Base-by-base conservation (phyloP, 2,329 filamentous ascomycete species). In the Nothophoma quercina region DNA sequence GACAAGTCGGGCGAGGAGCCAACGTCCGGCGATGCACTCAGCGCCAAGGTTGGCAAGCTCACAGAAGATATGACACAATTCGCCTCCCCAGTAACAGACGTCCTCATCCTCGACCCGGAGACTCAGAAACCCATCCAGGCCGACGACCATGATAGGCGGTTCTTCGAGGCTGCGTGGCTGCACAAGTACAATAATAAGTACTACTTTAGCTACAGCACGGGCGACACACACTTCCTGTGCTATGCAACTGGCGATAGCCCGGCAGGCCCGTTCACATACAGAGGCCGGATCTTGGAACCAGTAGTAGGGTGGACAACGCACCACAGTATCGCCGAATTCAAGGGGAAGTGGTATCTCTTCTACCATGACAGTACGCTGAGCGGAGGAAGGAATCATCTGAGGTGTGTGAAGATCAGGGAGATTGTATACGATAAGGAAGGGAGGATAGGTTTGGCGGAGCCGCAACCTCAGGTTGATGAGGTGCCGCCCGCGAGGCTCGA, bases 221-320 rank as follows among this genome's bases (percentile, higher is more conserved):
- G 89, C 16, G 89, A 92, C 74, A 87, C 89, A 25, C 89, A 92
- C 72, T 90, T 81, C 71, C 77, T 93, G 25, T 87, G 80, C 58
- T 92, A 90, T 68, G 89, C 87, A 1, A 84, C 81, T 2, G 83
- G 86, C 0, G 77, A 83, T 5, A 85, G 75, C 51, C 89, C 89
- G 0, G 74, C 85, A 9, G 89, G 89, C 0, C 89, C 89, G 0
- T 92, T 92, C 63, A 88, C 84, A 1, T 92, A 91, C 57, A 81
- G 79, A 0, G 89, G 89, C 0, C 77, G 84, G 38, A 88, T 93
- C 47, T 71, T 93, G 40, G 88, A 91, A 78, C 89, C 89, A 0
- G 89, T 93, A 5, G 72, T 89, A 21, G 89, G 89, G 1, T 93
- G 89, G 89, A 92, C 89, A 34, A 93, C 89, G 47, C 89, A 92